phyloP scores from a whole-genome alignment of 345 rosid genomes.

The Citrus glauca region DNA sequence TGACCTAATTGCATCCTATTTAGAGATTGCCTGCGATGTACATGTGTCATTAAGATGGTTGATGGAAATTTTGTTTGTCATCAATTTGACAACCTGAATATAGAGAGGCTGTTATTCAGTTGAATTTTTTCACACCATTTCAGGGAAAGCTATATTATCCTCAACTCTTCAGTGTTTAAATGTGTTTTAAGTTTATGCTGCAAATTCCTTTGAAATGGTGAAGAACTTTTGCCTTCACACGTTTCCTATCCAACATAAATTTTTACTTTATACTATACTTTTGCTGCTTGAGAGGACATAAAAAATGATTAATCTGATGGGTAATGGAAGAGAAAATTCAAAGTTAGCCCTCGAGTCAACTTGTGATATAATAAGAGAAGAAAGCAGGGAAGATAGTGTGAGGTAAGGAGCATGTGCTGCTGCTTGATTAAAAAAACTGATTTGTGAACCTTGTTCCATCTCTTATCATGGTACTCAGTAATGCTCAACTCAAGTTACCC shows the following conservation, averaged over 20 bases:
- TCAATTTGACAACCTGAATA: neutral
- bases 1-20: neutral
- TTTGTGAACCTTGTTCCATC: neutral
- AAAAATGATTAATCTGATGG: neutral
- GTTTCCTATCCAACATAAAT: neutral
- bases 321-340: neutral
- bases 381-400: neutral
- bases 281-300: neutral
- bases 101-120: neutral
- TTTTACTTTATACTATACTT: neutral
- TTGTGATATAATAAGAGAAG: neutral
- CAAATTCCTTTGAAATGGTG: neutral
- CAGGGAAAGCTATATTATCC: neutral
- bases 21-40: neutral
- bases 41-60: neutral
- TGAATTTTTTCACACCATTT: neutral
- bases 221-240: neutral
- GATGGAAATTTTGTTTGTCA: neutral
- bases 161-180: neutral
- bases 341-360: neutral
- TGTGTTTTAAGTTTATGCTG: neutral
- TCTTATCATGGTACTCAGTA: neutral
- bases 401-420: neutral
- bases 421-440: neutral
- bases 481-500: neutral